Evolutionary conservation across 192 early-diverging fungal genomes (phyloP), one percentile per base, ranked within the genome.

Genomic region (Umbelopsis sp.): DNA sequence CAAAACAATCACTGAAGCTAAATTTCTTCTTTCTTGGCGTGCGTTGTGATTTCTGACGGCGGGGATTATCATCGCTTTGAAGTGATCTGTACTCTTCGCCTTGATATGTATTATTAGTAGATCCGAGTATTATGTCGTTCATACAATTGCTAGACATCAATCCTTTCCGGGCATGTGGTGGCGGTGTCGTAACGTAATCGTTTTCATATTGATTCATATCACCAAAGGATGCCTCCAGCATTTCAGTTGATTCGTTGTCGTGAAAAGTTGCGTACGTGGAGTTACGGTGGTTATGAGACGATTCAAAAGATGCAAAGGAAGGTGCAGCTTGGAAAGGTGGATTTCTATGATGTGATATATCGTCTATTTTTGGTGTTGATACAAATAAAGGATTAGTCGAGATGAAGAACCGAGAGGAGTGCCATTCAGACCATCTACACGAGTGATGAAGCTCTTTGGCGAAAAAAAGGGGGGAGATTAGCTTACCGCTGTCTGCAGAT

Each of bases 191-290:
- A 35, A 61, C 0, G 27, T 61, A 61, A 16, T 61, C 55, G 11
- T 23, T 6, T 27, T 61, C 55, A n/a, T 61, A 61, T 61, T 61
- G 55, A 61, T 61, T 61, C 55, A 61, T 61, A 61, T 61, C 55
- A 61, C 55, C 55, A 35, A 61, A 61, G 12, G 55, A 61, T 30
- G 55, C 55, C 8, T 61, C 55, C 27, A 61, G 18, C 55, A 61
- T 61, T 18, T 61, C 55, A n/a, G 55, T 61, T 30, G 55, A 61
- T 61, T 61, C 55, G 55, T 61, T 61, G 30, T 61, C 55, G 25
- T 61, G 55, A 16, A 61, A 61, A 1, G 55, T 61, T 61, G 55
- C 55, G 55, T 61, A 61, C 12, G 55, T 61, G 10, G 55, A 61
- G 55, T 61, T 30, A 16, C 55, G 55, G 25, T 61, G 55, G 55